Percentiles rank a stretch among this genome's conserved stretches.
Conservation (phyloP, 2,329 filamentous ascomycete species). For the Hymenoscyphus albidus region DNA sequence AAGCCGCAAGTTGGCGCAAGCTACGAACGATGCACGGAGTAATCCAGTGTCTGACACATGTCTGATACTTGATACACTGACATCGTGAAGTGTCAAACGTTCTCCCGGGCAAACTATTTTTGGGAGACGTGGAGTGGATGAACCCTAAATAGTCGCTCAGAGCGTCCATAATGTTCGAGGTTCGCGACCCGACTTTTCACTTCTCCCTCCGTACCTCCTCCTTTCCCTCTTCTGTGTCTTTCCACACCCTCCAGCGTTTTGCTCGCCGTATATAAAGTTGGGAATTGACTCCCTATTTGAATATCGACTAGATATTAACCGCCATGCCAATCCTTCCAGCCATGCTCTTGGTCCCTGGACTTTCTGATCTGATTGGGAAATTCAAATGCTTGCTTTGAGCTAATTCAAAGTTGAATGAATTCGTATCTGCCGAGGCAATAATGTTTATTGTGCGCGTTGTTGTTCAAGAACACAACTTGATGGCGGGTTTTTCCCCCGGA, state of each 20-base stretch:
- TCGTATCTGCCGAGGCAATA: background rate
- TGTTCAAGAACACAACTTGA: background rate
- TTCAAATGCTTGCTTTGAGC: background rate
- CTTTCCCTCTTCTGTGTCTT: no score
- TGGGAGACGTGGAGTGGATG: background rate
- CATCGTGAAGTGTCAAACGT: background rate
- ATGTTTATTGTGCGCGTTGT: background rate
- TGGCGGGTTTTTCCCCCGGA: background rate
- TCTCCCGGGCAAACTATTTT: background rate
- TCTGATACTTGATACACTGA: conserved; percentile 18
- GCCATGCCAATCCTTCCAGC: background rate
- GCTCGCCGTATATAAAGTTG: no score
- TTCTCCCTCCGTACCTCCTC: no score
- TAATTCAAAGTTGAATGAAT: background rate
- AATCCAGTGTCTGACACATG: conserved; percentile 20
- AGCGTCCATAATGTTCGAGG: no score
- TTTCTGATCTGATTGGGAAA: background rate
- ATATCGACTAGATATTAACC: background rate
- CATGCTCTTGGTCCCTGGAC: background rate
- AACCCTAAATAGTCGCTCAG: no score
- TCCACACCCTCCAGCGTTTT: no score
- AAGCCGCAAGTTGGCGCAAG: conserved; percentile 16
- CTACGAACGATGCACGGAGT: background rate
- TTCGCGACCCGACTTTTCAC: no score
- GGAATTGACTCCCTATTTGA: background rate